Base-by-base conservation (phyloP, 176 grass and related monocot species). In the Aegilops bicornis region DNA sequence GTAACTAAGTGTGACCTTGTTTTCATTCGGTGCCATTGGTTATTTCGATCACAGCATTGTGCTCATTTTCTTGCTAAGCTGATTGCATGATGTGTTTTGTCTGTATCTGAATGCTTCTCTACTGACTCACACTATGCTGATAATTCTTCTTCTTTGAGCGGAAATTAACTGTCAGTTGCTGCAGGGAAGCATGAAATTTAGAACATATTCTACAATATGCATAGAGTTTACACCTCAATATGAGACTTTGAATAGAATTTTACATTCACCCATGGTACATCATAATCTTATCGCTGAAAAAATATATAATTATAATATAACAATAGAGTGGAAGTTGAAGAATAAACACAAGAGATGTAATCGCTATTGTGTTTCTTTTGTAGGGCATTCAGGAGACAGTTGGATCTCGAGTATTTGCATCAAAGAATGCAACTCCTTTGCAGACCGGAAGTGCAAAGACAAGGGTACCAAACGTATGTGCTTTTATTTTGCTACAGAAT, bases 381-480 rank as follows among this genome's bases (percentile, higher is more conserved):
- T 79, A 64, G 88, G 79, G 78, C 40, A 83, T 86, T 64, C 86
- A 80, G 68, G 77, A 79, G 69, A 83, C 12, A 48, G 54, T 82
- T 58, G 60, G 39, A 72, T 60, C 81, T 79, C 52, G 67, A 61
- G 61, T 61, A 30, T 42, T 36, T 25, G 23, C 43, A 72, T 69
- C 59, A 70, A 92, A 86, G 36, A 92, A 62, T 54, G 9, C 25
- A 40, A 43, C 84, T 78, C 40, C 77, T 69, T 23, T 22, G 17
- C 79, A 23, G n/a, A 74, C 36, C 0, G 63, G 60, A 82, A 92
- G 52, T 43, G 22, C 61, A 50, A 89, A 85, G 84, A 84, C 42
- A 23, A 81, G 36, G 69, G 73, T 79, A 87, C 80, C 85, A 79
- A 89, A 86, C 47, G 95, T 97, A 89, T 47, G 66, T 13, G 2